Evolutionary conservation across 306 rosid genomes (phyloP), one percentile per base, ranked within the genome.

Genomic region (Malus domestica): DNA sequence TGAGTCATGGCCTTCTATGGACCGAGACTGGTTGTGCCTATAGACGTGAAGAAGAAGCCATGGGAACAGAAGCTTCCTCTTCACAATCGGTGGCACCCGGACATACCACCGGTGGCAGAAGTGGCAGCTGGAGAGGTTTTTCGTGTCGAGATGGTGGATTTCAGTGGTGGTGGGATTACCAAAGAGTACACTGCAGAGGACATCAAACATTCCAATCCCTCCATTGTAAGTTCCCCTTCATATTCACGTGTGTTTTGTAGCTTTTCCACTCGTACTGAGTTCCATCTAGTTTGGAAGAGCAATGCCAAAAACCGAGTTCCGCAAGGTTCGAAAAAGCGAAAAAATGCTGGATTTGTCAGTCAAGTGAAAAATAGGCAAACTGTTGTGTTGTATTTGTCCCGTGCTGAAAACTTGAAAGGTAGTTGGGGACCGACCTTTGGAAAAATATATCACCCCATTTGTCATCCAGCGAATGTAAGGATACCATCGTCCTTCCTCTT

Each of bases 81-180:
- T 66, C 98, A 89, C 83, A 93, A 91, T 83, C 81, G 96, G 58
- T 91, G 96, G 98, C 97, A 93, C 85, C 93, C 90, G 38, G 72
- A 60, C 25, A 88, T 93, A 77, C 93, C 92, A 16, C 79, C 87
- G 0, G 85, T 83, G 60, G 86, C 87, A 6, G 87, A 88, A 73
- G 87, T 77, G 57, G 27, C 78, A 9, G 81, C 70, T 2, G 89
- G 81, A 51, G 78, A 89, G 72, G 63, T 90, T 44, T 90, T 93
- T 74, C 89, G 95, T 67, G 85, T 93, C 35, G 97, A 90, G 79
- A 90, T 89, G 97, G 83, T 88, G 35, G 98, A 90, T 51, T 93
- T 96, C 87, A 93, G 96, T 4, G 96, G 91, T 30, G 92, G 96
- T 55, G 85, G 87, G 73, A 82, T 89, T 61, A 89, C 92, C 16